A percentile compares a stretch with the other conserved stretches of the same genome.
Conservation (phyloP, 768 basidiomycete genomes). For the Lactifluus hygrophoroides region DNA sequence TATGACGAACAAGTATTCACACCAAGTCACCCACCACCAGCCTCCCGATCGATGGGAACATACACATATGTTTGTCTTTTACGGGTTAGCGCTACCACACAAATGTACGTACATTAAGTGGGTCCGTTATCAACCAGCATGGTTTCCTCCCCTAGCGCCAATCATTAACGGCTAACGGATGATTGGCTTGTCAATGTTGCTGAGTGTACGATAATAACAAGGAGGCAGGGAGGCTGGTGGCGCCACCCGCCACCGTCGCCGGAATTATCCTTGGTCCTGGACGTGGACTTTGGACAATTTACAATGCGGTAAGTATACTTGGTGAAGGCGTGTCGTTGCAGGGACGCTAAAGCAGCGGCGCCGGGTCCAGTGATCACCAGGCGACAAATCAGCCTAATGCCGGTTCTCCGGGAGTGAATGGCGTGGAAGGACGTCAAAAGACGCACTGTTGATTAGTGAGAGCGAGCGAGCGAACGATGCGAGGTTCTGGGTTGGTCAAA, state of each 20-base stretch:
- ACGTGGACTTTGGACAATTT: background rate
- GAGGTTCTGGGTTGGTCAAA: background rate
- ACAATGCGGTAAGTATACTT: background rate
- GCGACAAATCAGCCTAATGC: background rate
- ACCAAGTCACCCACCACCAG: background rate
- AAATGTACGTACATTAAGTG: background rate
- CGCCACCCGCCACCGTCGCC: background rate
- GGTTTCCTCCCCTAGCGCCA: background rate
- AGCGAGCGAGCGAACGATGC: too few species aligned
- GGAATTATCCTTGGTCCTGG: background rate
- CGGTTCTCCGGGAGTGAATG: background rate
- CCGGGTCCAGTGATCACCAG: background rate
- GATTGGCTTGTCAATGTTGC: background rate
- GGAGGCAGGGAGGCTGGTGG: background rate
- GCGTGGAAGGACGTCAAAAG: background rate
- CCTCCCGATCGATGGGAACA: background rate
- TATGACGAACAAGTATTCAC: constrained; percentile 2
- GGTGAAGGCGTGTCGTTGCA: background rate
- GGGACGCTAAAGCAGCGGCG: background rate
- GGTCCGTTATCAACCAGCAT: background rate
- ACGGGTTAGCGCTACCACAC: background rate
- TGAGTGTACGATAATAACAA: background rate
- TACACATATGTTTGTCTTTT: background rate
- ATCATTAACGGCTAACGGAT: background rate
- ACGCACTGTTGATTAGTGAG: background rate